Evolutionary conservation across 2,329 filamentous ascomycete species (phyloP), one percentile per base, ranked within the genome.

Genomic region (Zymoseptoria crescenta): DNA sequence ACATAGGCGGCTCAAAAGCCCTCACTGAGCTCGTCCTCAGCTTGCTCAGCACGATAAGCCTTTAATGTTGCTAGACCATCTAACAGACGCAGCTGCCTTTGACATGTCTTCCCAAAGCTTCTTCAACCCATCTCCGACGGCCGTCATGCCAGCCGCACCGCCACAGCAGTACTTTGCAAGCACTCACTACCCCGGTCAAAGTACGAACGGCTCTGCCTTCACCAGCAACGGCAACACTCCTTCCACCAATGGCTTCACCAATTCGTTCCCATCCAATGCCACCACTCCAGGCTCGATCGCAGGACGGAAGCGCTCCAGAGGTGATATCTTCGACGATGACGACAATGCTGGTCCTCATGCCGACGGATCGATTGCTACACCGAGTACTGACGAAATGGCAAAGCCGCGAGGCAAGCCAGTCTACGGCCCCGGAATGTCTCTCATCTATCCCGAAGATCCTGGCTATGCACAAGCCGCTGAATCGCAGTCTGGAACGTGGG

Each of bases 221-320:
- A 45, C 35, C 35, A 45, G 13, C 35, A 66, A 63, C 55, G 63
- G 57, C 50, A 65, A 64, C 54, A 59, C 63, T 24, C 64, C 20
- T 29, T 19, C 51, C 24, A 19, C 67, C 58, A 68, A 64, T 49
- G 62, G 65, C 55, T 59, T 63, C 56, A 57, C 60, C 51, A 56
- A 58, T 49, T 50, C 55, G 45, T 65, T 65, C 56, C 59, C 57
- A 35, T 59, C 64, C 45, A 64, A 64, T 55, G 59, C 54, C 59
- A 61, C 57, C 51, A 57, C 59, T 49, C 62, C 61, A 21, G 62
- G 65, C 20, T 70, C 70, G 24, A 69, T 77, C 63, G 83, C 83
- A 66, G 86, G 88, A 65, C 85, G 87, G 71, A 92, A 92, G 76
- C 86, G 88, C 66, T 89, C 87, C 62, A 83, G 88, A 70, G 86